Base-by-base conservation (phyloP, 352 stramenopile species). In the Elongisporangium anandrum region DNA sequence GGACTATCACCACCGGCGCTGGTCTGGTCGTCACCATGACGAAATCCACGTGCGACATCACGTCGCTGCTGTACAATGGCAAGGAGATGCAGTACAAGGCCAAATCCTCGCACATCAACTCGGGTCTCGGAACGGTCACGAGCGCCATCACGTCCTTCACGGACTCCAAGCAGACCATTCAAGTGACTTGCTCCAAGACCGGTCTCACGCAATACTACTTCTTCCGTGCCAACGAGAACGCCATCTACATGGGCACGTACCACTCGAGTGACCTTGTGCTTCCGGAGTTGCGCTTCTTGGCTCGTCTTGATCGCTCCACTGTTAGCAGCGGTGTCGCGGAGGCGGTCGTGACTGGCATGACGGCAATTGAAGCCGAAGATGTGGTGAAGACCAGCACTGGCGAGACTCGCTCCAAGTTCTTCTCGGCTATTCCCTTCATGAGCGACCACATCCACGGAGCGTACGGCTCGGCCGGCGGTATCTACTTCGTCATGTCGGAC, bases 191-290 rank as follows among this genome's bases (percentile, higher is more conserved):
- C 59, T 63, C 66, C 24, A 52, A 58, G 9, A 63, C 53, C 1
- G 73, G 73, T 0, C 45, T 82, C 13, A 77, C 77, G 56, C 75
- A 85, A 57, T 82, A 79, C 38, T 82, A 79, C 29, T 65, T 82
- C 10, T 79, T 85, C 66, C 73, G 75, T 17, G 66, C 71, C 4
- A 69, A 70, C 17, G 75, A 85, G 54, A 85, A 81, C 24, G 65
- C 63, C 23, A 70, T 85, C 54, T 85, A 85, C 71, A 82, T 85
- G 73, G 73, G 73, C 39, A 85, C 75, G 15, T 70, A 85, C 66
- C 75, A 85, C 64, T 68, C 64, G 9, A 56, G 50, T 0, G 68
- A 75, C 21, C 63, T 70, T 21, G 20, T 62, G 34, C 68, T 85
- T 0, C 56, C 59, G n/a, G 73, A 85, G 54, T 65, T 85, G 1